These are phyloP conservation scores for Escovopsis sp. DNA, from an alignment of 2,329 filamentous ascomycete genomes.

Conservation along the genomic window DNA sequence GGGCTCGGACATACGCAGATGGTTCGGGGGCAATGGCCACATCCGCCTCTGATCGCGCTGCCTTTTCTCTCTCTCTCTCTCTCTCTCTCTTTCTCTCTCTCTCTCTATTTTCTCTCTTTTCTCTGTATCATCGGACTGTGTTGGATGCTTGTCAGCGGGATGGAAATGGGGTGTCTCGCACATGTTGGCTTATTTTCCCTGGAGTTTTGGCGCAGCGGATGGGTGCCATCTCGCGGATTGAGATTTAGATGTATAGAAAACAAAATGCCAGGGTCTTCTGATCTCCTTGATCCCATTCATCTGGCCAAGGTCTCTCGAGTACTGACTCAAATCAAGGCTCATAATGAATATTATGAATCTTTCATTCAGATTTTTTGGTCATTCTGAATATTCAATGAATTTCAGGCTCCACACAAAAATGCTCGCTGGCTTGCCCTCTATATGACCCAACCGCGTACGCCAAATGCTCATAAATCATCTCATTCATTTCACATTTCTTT, in stretches of 20 bases:
- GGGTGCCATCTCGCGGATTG: too few species aligned
- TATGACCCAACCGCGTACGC: not conserved
- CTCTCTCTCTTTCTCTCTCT: not conserved
- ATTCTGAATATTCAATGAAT: not conserved
- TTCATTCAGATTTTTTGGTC: not conserved
- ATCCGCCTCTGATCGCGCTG: constrained; percentile 8
- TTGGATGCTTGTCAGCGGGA: too few species aligned
- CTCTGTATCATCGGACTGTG: not conserved
- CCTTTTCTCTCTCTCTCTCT: not conserved
- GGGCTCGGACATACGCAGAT: constrained; percentile 35
- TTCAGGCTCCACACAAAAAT: not conserved
- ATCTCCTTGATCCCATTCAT: not conserved
- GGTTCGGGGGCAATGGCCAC: constrained; percentile 35
- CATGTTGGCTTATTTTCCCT: not conserved
- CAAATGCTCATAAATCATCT: not conserved
- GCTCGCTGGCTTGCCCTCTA: not conserved
- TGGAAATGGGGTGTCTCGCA: too few species aligned
- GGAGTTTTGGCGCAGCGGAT: not conserved
- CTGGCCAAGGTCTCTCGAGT: too few species aligned
- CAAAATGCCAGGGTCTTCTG: not conserved
- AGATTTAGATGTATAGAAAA: too few species aligned
- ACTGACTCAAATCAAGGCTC: too few species aligned
- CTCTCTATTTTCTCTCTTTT: not conserved
- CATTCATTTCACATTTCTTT: not conserved
- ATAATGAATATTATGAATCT: not conserved